phyloP scores from a whole-genome alignment of 257 asterid species.

The Solanum bulbocastanum region DNA sequence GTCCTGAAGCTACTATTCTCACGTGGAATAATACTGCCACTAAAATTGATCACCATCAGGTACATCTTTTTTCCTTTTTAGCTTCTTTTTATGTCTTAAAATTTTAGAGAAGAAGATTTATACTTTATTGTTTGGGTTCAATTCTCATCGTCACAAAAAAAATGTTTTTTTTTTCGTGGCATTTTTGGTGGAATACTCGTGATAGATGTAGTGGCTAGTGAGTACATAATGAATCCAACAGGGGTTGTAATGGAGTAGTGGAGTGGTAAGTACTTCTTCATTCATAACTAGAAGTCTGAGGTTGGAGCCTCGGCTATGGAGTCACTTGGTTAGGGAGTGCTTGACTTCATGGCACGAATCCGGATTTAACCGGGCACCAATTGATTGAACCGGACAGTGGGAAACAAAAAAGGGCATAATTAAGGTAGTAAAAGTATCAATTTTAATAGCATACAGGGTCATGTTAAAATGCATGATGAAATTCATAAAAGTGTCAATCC shows the following conservation, averaged over 20 bases:
- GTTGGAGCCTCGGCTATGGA: not conserved
- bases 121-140: not conserved
- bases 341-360: not conserved
- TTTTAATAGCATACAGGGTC: not conserved
- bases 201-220: not conserved
- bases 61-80: not conserved
- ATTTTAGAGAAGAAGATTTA: not conserved
- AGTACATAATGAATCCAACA: not conserved
- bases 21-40: slow-evolving; percentile 85
- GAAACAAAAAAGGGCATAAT: not conserved
- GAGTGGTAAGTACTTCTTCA: not conserved
- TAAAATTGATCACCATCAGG: slow-evolving; percentile 83
- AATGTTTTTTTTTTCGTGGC: not conserved
- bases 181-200: not conserved
- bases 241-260: not conserved
- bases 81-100: not conserved
- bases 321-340: not conserved
- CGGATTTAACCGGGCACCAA: not conserved
- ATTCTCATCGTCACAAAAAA: not conserved
- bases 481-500: not conserved
- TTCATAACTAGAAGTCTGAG: not conserved
- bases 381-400: not conserved
- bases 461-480: not conserved
- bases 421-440: not conserved
- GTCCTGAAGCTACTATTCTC: slow-evolving; percentile 72